Evolutionary conservation across 78 protist species (phyloP).

Genomic region (Acrasis kona): DNA sequence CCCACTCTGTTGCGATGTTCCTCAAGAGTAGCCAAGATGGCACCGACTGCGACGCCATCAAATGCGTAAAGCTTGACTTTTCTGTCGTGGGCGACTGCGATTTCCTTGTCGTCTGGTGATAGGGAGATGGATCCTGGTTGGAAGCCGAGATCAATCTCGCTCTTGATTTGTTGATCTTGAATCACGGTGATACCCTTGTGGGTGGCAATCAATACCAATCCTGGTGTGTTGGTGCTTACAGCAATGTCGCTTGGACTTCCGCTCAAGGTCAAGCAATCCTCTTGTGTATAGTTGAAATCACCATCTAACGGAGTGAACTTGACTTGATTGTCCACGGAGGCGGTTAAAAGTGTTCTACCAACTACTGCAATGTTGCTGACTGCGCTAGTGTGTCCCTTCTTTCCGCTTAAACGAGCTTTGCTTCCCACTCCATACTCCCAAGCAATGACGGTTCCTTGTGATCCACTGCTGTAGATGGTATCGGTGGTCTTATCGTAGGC

Average conservation of each 20-base stretch:
- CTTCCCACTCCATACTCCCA: background rate
- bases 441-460: background rate
- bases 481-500: background rate
- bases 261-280: background rate
- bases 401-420: background rate
- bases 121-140: background rate
- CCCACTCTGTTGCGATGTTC: slow-evolving; percentile 19
- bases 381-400: background rate
- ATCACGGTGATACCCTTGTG: background rate
- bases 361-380: background rate
- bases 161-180: background rate
- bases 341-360: background rate
- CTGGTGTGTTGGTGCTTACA: background rate
- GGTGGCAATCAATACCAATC: background rate
- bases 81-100: background rate
- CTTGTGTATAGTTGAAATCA: background rate
- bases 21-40: background rate
- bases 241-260: background rate
- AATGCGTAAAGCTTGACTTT: background rate
- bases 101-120: background rate
- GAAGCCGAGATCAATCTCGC: background rate
- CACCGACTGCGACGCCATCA: background rate
- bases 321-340: background rate
- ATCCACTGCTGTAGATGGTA: background rate
- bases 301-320: background rate